Evolutionary conservation across 2,329 filamentous ascomycete genomes (phyloP), one percentile per base, ranked within the genome.

Genomic region (Didymosphaeria variabile): DNA sequence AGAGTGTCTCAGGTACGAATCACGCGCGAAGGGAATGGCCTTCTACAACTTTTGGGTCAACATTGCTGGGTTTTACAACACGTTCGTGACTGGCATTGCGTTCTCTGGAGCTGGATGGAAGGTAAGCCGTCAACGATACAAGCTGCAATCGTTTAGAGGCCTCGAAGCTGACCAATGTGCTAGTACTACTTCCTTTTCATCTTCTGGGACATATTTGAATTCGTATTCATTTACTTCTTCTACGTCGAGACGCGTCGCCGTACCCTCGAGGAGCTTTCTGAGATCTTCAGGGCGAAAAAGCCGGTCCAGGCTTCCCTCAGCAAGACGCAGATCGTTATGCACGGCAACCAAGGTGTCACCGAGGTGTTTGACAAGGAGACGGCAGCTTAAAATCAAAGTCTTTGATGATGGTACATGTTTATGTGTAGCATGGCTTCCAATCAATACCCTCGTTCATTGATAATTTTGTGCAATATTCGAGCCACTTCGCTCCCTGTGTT

Each of bases 1-100:
- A n/a, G 82, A 84, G 63, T 82, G 80, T 65, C 72, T 84, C 17
- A 76, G 79, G 6, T 83, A 83, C 59, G 80, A 82, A 59, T 80
- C 74, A 0, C 74, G 82, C 17, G 82, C 82, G 2, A 84, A 84
- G 64, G 82, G 82, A 2, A 83, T 83, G 77, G 80, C 79, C 7
- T 77, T 82, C 64, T 82, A 82, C 63, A 81, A 82, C 50, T 77
- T 83, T 59, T 79, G 78, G 68, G 79, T 81, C 55, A 83, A 83
- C 55, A 71, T 82, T 56, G 79, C 80, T 5, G 72, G 73, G 21
- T 81, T 83, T 59, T 81, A 81, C 64, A 82, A 82, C 59, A 81
- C 79, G 0, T 83, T 82, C 62, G 81, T 81, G 0, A 80, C 69
- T 61, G 79, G 79, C 4, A 79, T 79, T 59, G 78, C 77, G 3